A percentile compares a stretch with the other conserved stretches of the same genome.
Conservation (phyloP, 306 rosid genomes). For the Phaseolus lunatus region DNA sequence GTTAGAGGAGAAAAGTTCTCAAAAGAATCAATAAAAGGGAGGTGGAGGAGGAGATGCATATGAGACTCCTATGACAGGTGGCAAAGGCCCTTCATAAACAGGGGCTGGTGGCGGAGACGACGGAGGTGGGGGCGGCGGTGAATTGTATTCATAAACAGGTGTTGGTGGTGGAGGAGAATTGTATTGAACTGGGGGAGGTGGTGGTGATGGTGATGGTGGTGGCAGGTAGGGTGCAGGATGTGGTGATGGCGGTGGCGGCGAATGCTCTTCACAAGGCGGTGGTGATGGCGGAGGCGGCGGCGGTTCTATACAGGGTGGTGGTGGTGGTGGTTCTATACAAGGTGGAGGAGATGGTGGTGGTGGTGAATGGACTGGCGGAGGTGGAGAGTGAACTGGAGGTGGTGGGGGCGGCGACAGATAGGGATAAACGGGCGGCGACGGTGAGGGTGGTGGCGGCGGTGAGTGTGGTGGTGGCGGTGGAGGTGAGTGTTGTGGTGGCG, state of each 20-base stretch:
- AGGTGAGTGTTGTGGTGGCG: conserved; percentile 50
- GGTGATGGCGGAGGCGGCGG: conserved; percentile 68
- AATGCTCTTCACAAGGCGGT: conserved; percentile 63
- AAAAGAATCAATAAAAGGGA: conserved; percentile 94
- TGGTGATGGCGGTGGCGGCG: conserved; percentile 66
- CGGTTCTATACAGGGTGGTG: conserved; percentile 65
- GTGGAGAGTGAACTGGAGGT: conserved; percentile 69
- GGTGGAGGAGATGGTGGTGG: conserved; percentile 50
- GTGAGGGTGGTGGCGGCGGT: conserved; percentile 44
- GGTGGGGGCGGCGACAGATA: conserved; percentile 75
- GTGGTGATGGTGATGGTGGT: conserved; percentile 65
- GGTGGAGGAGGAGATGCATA: conserved; percentile 98
- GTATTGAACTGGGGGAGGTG: conserved; percentile 48
- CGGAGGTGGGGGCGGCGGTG: conserved; percentile 48
- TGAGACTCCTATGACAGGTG: conserved; percentile 80
- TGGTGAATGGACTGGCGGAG: conserved; percentile 62
- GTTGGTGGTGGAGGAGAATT: conserved; percentile 51
- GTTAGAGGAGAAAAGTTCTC: conserved; percentile 82
- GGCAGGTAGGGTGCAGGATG: conserved; percentile 53
- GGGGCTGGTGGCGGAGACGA: conserved; percentile 78
- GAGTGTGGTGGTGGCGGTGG: conserved; percentile 51
- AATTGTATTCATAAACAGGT: conserved; percentile 33
- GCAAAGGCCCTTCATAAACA: conserved; percentile 94
- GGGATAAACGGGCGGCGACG: conserved; percentile 73
- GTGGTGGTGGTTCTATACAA: conserved; percentile 58